Conservation (phyloP, 306 rosid species). For the Betula pendula region DNA sequence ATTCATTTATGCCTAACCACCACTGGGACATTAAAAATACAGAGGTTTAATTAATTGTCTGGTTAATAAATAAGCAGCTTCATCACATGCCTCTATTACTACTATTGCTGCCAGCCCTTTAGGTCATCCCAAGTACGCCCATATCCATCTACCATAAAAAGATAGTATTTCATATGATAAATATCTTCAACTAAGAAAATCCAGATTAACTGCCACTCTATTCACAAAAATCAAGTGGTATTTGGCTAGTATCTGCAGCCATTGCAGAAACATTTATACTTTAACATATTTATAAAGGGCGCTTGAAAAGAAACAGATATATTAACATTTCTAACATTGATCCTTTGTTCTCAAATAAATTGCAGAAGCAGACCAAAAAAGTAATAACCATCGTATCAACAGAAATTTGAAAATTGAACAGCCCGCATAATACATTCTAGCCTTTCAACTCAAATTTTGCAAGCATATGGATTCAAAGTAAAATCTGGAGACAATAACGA, state of each 20-base stretch:
- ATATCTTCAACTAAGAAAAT: neutral
- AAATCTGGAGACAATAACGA: neutral
- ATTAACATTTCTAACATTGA: neutral
- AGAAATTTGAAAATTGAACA: neutral
- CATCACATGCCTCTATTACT: neutral
- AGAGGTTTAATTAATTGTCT: neutral
- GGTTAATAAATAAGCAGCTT: neutral
- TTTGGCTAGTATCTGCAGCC: neutral
- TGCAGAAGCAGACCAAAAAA: neutral
- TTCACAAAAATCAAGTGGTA: neutral
- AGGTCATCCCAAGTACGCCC: neutral
- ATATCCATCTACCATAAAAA: neutral
- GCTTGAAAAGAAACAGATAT: neutral
- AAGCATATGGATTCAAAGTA: neutral
- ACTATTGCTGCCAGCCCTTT: neutral
- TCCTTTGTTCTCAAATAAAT: neutral
- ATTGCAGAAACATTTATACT: neutral
- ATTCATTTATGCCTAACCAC: neutral
- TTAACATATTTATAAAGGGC: neutral
- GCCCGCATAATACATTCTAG: neutral
- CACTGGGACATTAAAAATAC: neutral
- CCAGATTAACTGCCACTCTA: neutral
- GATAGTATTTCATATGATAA: neutral
- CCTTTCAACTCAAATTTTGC: neutral
- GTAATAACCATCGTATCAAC: neutral